Conservation (phyloP, 371 early-diverging fungal genomes). For the Mortierella sp. region DNA sequence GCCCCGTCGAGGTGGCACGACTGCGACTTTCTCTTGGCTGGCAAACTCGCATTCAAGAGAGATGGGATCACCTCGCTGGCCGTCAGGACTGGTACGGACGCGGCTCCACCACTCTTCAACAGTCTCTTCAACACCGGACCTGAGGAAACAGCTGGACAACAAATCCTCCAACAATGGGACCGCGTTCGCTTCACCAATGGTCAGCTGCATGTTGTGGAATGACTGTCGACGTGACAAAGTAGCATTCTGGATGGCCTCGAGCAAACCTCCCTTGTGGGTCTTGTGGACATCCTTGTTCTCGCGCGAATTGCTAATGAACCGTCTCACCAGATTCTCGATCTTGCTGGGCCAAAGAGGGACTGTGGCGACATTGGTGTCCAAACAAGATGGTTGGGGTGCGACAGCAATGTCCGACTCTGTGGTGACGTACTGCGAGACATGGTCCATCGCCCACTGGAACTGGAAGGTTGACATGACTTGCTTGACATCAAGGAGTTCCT, state of each 20-base stretch:
- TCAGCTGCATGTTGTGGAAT: conserved; percentile 13
- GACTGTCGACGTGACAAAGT: conserved; percentile 6
- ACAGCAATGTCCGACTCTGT: not conserved
- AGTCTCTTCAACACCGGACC: conserved; percentile 16
- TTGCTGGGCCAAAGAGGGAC: not conserved
- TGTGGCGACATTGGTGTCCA: no score
- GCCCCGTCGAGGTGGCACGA: not conserved
- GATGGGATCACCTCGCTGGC: not conserved
- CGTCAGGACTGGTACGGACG: not conserved
- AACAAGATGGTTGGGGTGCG: not conserved
- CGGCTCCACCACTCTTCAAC: conserved; percentile 20
- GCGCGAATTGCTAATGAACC: conserved; percentile 12
- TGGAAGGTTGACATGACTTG: conserved; percentile 18
- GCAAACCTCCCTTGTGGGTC: not conserved
- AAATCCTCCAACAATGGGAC: conserved; percentile 8
- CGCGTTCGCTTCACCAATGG: conserved; percentile 9
- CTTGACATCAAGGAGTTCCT: conserved; percentile 13
- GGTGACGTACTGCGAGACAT: not conserved
- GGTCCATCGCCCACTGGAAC: not conserved
- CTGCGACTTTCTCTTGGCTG: not conserved
- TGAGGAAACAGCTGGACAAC: conserved; percentile 16
- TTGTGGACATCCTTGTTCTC: conserved; percentile 41
- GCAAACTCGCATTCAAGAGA: conserved; percentile 23
- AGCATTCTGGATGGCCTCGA: conserved; percentile 16
- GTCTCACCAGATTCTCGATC: not conserved